A percentile compares a stretch with the other conserved stretches of the same genome.
These are phyloP conservation scores for Kodamaea fukazawae DNA, from an alignment of 805 yeast species.

Conservation along the genomic window DNA sequence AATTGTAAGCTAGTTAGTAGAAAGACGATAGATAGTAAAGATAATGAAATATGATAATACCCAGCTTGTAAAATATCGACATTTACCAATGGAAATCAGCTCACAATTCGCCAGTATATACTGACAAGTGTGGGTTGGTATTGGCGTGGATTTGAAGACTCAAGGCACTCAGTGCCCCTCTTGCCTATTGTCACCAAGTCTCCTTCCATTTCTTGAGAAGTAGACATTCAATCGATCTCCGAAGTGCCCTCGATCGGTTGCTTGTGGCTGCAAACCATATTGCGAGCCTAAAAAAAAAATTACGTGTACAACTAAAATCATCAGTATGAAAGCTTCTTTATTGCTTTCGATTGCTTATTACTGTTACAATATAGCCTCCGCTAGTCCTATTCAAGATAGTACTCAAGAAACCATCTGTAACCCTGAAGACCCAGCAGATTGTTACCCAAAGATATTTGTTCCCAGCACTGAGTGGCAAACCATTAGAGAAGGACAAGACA, in stretches of 20 bases:
- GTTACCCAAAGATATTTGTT: constrained; percentile 62
- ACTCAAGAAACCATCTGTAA: constrained; percentile 36
- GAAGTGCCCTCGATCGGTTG: no score
- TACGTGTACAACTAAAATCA: constrained; percentile 2
- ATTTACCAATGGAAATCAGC: no score
- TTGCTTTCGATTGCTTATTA: constrained; percentile 6
- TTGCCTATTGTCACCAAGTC: no score
- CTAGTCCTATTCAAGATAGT: constrained; percentile 7
- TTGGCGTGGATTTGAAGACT: no score
- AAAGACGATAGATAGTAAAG: no score
- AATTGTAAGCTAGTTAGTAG: constrained; percentile 9
- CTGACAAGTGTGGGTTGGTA: no score
- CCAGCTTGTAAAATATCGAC: no score
- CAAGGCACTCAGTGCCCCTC: no score
- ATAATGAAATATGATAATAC: no score
- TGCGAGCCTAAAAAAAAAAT: not conserved
- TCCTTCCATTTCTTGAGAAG: no score
- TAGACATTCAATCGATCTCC: no score
- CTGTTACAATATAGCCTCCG: not conserved
- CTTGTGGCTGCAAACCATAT: constrained; percentile 4
- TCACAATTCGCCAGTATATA: no score
- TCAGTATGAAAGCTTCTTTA: constrained; percentile 2
- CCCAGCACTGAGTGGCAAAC: constrained; percentile 69
- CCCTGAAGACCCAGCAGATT: constrained; percentile 42
- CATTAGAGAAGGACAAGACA: constrained; percentile 65